Evolutionary conservation across 2,329 filamentous ascomycete genomes (phyloP), one percentile per base, ranked within the genome.

Genomic region (Hymenoscyphus fructigenus): DNA sequence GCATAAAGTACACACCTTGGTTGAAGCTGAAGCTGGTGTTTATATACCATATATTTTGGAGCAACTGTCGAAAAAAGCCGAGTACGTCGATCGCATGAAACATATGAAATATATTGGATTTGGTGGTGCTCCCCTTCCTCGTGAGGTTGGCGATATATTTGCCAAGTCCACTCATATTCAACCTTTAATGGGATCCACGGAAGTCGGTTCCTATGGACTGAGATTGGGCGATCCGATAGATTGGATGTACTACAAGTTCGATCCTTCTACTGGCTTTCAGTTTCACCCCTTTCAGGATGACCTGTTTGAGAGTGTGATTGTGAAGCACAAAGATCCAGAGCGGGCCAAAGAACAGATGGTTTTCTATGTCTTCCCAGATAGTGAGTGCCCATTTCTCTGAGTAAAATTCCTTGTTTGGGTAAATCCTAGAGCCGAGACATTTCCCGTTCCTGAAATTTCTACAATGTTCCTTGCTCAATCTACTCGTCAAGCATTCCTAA

Each of bases 41-140:
- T 60, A 44, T n/a, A 60, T 60, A 34, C 58, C 58, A 9, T 60
- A 60, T 47, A 20, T 60, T n/a, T 38, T 60, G n/a, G 58, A 60
- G 15, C 34, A 60, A 28, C 38, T 60, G 7, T 41, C 58, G 20
- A 41, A 38, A 23, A 60, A 44, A 6, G n/a, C 58, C 15, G 26
- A 44, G 38, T 44, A 60, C 26, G 32, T 60, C 20, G 34, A 38
- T 12, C 20, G 57, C 20, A 17, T 65, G 20, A 57, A 63, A 38
- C 23, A 59, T 36, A n/a, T 62, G 9, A 53, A 56, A 28, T 57
- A 38, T 20, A 62, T 62, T 23, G 23, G 32, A n/a, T 62, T 36
- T 47, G 60, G 44, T 29, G 60, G 60, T 38, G 60, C 60, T 38
- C 50, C 60, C 26, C 47, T 62, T 28, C 12, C 29, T 57, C 26